Evolutionary conservation across 495 filamentous ascomycete genomes (phyloP).

Genomic region (Tuber calosporum): DNA sequence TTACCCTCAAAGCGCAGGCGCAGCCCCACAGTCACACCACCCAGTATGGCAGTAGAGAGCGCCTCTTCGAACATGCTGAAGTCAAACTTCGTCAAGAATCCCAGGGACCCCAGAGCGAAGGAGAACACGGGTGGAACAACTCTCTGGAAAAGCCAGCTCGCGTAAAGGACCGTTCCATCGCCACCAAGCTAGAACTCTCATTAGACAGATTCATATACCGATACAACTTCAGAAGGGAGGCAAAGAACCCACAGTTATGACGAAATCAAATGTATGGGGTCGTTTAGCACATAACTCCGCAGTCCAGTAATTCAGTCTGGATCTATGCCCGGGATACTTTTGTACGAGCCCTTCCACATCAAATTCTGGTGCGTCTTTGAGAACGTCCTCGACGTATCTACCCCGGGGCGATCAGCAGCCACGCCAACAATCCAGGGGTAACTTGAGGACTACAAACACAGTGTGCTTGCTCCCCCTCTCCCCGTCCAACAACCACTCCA

Average conservation of each 20-base stretch:
- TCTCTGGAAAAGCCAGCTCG: conserved; percentile 88
- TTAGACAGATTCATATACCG: not conserved
- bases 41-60: conserved; percentile 78
- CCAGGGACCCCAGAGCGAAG: conserved; percentile 80
- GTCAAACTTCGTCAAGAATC: conserved; percentile 89
- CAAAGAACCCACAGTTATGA: conserved; percentile 53
- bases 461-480: conserved; percentile 46
- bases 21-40: conserved; percentile 90
- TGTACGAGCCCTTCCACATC: conserved; percentile 63
- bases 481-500: conserved; percentile 68
- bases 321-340: conserved; percentile 53
- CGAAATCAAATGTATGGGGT: conserved; percentile 86
- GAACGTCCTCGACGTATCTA: conserved; percentile 94
- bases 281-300: conserved; percentile 84
- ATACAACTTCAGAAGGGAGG: not conserved
- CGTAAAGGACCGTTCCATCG: conserved; percentile 86
- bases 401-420: conserved; percentile 66
- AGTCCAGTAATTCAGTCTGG: conserved; percentile 55
- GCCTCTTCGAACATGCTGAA: conserved; percentile 74
- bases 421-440: conserved; percentile 42
- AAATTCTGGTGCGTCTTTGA: conserved; percentile 79
- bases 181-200: conserved; percentile 57
- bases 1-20: conserved; percentile 92
- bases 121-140: conserved; percentile 83
- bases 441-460: conserved; percentile 16